These are phyloP conservation scores for Cokeromyces recurvatus DNA, from an alignment of 371 early-diverging fungal genomes.

Conservation along the genomic window DNA sequence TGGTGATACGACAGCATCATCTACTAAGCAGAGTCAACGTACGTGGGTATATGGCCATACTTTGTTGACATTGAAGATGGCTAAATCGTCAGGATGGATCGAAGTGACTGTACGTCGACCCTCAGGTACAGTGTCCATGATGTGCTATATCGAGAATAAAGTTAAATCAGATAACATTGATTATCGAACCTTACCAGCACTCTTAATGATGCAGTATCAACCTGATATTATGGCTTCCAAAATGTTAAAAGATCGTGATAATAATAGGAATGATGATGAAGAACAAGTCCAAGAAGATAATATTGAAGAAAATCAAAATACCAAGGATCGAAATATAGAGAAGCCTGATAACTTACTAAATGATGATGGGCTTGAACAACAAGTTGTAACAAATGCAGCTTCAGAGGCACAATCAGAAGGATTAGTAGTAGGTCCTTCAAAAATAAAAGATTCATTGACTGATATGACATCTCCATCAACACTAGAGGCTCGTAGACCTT, in stretches of 20 bases:
- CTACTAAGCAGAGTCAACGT: conserved; percentile 34
- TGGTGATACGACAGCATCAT: conserved; percentile 7
- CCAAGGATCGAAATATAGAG: no score
- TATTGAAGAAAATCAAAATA: no score
- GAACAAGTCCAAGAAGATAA: no score
- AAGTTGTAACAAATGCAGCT: not conserved
- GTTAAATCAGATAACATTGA: conserved; percentile 54
- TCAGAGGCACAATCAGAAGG: conserved; percentile 5
- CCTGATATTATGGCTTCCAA: conserved; percentile 31
- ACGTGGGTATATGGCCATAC: conserved; percentile 88
- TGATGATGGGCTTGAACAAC: not conserved
- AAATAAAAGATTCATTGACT: no score
- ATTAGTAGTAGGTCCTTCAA: conserved; percentile 1
- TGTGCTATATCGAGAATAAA: conserved; percentile 73
- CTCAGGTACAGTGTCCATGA: conserved; percentile 71
- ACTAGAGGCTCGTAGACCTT: no score
- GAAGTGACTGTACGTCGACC: conserved; percentile 83
- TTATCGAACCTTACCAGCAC: conserved; percentile 50
- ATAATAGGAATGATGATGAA: not conserved
- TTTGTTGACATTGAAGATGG: conserved; percentile 68
- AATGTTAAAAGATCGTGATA: conserved; percentile 7
- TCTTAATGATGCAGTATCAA: conserved; percentile 60
- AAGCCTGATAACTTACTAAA: conserved; percentile 2
- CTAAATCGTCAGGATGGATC: conserved; percentile 66
- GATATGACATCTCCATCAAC: not conserved